Conservation (phyloP, 352 stramenopile species). For the Phytophthora sp. region DNA sequence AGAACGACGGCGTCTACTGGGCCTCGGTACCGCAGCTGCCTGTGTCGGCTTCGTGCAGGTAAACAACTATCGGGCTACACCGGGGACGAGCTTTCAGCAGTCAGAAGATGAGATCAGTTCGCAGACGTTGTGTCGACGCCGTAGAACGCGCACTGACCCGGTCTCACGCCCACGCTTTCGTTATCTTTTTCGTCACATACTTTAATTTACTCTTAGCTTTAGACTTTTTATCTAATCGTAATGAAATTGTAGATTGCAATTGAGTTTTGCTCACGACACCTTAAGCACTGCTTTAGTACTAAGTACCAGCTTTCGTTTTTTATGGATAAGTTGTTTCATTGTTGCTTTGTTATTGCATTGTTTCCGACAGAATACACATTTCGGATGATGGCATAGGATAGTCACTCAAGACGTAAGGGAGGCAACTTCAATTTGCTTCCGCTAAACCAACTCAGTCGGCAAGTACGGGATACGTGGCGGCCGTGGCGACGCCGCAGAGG, state of each 20-base stretch:
- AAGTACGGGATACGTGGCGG: constrained; percentile 84
- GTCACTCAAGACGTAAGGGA: background rate
- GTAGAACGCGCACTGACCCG: background rate
- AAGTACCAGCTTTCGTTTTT: background rate
- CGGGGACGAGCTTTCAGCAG: no score
- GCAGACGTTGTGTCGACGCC: background rate
- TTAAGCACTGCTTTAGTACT: no score
- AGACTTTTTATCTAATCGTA: constrained; percentile 25
- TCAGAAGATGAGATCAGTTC: background rate
- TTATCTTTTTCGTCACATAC: no score
- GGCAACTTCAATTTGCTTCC: constrained; percentile 17
- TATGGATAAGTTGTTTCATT: background rate
- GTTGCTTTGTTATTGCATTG: background rate
- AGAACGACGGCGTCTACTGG: constrained; percentile 62
- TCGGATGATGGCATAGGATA: constrained; percentile 13
- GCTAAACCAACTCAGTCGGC: constrained; percentile 34
- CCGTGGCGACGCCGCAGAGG: constrained; percentile 94
- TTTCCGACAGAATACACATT: constrained; percentile 13
- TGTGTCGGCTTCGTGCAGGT: constrained; percentile 36
- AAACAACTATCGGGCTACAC: no score
- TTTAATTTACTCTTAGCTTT: constrained; percentile 25
- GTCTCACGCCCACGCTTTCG: no score
- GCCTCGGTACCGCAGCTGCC: constrained; percentile 63
- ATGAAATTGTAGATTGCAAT: constrained; percentile 26
- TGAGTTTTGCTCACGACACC: no score